Percentiles rank a stretch among this genome's conserved stretches.
phyloP scores from a whole-genome alignment of 78 protist species.

The Cavenderia fasciculata region DNA sequence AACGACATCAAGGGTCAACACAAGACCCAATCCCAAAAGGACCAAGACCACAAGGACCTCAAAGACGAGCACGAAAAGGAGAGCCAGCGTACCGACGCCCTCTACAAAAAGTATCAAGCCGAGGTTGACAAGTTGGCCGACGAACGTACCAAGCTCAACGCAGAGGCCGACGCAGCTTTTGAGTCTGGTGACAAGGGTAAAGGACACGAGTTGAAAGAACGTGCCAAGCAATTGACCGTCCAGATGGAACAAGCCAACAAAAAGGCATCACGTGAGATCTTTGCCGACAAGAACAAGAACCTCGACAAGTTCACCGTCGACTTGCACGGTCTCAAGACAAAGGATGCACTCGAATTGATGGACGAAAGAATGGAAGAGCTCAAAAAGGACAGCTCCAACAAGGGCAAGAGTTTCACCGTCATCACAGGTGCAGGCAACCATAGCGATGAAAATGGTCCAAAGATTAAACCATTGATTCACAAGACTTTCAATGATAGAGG shows the following conservation, averaged over 20 bases:
- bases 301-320: constrained; percentile 66
- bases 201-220: constrained; percentile 47
- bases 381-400: not conserved
- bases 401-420: constrained; percentile 49
- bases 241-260: constrained; percentile 54
- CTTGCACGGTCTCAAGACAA: constrained; percentile 61
- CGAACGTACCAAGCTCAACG: constrained; percentile 27
- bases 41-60: constrained; percentile 19
- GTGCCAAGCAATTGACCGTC: constrained; percentile 25
- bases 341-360: constrained; percentile 32
- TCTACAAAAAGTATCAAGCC: constrained; percentile 62
- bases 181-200: constrained; percentile 55
- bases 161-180: constrained; percentile 56
- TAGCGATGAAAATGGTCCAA: constrained; percentile 69
- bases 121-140: constrained; percentile 42
- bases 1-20: not conserved
- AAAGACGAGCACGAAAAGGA: constrained; percentile 70
- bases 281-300: constrained; percentile 61
- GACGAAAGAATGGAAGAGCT: constrained; percentile 46
- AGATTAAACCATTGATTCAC: constrained; percentile 76
- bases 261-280: constrained; percentile 25
- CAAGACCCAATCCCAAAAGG: constrained; percentile 37
- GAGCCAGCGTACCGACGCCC: constrained; percentile 58
- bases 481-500: constrained; percentile 12
- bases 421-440: constrained; percentile 82